Evolutionary conservation across 805 yeast genomes (phyloP).

Genomic region (Hanseniaspora taiwanica): DNA sequence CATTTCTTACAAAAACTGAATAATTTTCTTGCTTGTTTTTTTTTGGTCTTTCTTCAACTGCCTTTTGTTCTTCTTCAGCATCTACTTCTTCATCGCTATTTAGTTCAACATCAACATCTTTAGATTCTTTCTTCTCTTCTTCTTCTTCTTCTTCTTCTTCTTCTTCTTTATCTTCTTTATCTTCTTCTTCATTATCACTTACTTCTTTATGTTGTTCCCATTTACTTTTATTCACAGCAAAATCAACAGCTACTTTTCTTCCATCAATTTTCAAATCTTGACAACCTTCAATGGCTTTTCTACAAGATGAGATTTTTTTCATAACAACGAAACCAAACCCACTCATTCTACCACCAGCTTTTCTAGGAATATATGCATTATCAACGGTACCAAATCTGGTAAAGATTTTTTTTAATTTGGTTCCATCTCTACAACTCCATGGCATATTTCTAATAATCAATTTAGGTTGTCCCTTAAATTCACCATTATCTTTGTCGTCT

Average conservation of each 20-base stretch:
- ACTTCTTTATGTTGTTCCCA: constrained; percentile 53
- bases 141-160: constrained; percentile 24
- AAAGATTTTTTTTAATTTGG: constrained; percentile 56
- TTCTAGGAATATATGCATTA: constrained; percentile 82
- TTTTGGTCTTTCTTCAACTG: constrained; percentile 24
- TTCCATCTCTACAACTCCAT: constrained; percentile 82
- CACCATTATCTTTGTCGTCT: constrained; percentile 31
- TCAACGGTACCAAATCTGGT: constrained; percentile 71
- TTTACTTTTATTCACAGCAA: constrained; percentile 75
- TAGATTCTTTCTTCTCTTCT: constrained; percentile 23
- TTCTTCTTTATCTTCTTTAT: constrained; percentile 28
- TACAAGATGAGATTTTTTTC: constrained; percentile 68
- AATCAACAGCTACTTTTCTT: constrained; percentile 86
- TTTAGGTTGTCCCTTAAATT: constrained; percentile 62
- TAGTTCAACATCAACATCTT: constrained; percentile 22
- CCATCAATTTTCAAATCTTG: constrained; percentile 73
- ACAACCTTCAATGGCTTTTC: constrained; percentile 62
- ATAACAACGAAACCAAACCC: constrained; percentile 94
- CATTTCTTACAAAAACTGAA: constrained; percentile 78
- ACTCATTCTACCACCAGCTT: constrained; percentile 74
- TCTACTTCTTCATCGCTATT: constrained; percentile 23
- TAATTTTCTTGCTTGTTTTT: constrained; percentile 53
- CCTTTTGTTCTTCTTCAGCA: constrained; percentile 23
- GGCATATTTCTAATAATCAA: constrained; percentile 86
- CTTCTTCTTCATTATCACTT: constrained; percentile 28